Evolutionary conservation across 768 basidiomycete genomes (phyloP).

Genomic region (Daedaleopsis sinensis): DNA sequence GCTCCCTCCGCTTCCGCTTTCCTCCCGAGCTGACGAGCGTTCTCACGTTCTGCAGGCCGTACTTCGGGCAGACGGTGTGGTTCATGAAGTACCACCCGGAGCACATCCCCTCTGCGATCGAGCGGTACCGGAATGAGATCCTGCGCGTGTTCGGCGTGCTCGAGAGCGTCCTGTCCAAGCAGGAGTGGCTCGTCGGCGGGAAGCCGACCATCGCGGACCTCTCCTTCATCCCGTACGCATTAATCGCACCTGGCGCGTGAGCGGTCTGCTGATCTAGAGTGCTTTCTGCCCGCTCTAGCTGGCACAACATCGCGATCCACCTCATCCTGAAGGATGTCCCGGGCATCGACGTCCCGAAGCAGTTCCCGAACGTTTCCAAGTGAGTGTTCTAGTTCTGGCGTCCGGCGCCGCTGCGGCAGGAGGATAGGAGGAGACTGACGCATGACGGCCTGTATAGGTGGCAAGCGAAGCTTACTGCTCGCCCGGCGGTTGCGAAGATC

Average conservation of each 20-base stretch:
- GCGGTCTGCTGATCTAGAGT: too few species aligned
- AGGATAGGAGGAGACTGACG: too few species aligned
- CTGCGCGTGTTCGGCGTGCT: slow-evolving; percentile 26
- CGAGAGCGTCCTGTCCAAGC: slow-evolving; percentile 24
- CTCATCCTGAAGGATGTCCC: not conserved
- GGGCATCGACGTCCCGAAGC: slow-evolving; percentile 6
- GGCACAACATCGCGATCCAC: not conserved
- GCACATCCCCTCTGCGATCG: slow-evolving; percentile 17
- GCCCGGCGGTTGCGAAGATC: too few species aligned
- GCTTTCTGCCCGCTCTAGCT: not conserved
- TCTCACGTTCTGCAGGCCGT: slow-evolving; percentile 10
- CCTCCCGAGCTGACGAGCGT: not conserved
- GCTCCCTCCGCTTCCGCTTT: slow-evolving; percentile 32
- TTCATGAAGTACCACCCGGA: slow-evolving; percentile 21
- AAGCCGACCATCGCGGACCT: slow-evolving; percentile 25
- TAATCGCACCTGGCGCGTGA: not conserved
- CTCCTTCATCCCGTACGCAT: slow-evolving; percentile 11
- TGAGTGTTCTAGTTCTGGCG: not conserved
- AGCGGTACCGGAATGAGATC: slow-evolving; percentile 28
- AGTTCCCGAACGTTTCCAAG: slow-evolving; percentile 8
- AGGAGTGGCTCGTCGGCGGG: slow-evolving; percentile 20
- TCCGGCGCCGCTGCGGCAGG: too few species aligned
- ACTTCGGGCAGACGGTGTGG: slow-evolving; percentile 21
- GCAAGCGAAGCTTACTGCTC: too few species aligned
- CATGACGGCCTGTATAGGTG: too few species aligned